Evolutionary conservation across 768 basidiomycete genomes (phyloP).

Genomic region (Mycena latifolia): DNA sequence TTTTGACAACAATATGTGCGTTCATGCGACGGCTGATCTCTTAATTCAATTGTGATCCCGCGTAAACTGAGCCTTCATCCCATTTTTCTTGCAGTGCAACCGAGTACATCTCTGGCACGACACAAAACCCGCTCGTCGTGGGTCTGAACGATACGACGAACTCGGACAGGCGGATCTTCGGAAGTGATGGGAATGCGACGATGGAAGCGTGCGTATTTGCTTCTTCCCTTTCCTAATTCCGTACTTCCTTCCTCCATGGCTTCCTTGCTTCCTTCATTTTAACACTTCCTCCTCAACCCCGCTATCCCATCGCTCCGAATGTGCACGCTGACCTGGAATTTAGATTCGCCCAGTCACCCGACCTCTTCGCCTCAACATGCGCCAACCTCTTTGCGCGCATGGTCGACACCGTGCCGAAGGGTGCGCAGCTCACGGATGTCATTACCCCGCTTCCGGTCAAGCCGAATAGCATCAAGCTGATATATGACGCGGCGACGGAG

Average conservation of each 20-base stretch:
- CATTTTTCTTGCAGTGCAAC: constrained; percentile 40
- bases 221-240: too few species aligned
- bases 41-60: too few species aligned
- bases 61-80: too few species aligned
- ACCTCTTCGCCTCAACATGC: constrained; percentile 18
- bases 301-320: too few species aligned
- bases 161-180: constrained; percentile 46
- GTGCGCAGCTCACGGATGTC: too few species aligned
- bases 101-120: constrained; percentile 51
- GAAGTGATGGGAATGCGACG: constrained; percentile 21
- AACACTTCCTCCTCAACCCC: too few species aligned
- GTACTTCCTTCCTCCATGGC: too few species aligned
- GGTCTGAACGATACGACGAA: constrained; percentile 49
- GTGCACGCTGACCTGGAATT: neutral
- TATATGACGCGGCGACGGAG: constrained; percentile 1
- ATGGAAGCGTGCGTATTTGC: constrained; percentile 17
- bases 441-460: constrained; percentile 22
- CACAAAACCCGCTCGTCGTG: constrained; percentile 50
- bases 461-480: neutral
- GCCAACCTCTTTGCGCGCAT: constrained; percentile 23
- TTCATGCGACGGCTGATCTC: too few species aligned
- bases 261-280: too few species aligned
- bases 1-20: constrained; percentile 14
- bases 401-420: constrained; percentile 25
- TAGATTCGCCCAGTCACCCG: too few species aligned